Base-by-base conservation (phyloP, 2,329 filamentous ascomycete genomes). In the Claviceps fusiformis region DNA sequence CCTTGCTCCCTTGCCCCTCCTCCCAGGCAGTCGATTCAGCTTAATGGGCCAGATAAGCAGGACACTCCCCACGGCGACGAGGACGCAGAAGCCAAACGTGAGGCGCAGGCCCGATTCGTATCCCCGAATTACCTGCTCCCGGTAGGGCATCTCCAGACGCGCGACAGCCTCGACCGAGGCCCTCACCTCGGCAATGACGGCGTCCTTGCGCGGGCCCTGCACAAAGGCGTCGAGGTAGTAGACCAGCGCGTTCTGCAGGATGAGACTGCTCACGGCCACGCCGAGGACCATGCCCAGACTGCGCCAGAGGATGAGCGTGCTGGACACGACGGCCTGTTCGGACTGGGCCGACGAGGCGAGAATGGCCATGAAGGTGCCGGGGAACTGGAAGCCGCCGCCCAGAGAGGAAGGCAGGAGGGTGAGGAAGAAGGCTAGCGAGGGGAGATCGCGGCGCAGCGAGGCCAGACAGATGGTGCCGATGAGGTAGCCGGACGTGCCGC, bases 271-370 rank as follows among this genome's bases (percentile, higher is more conserved):
- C 53, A 78, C 72, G 0, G 86, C 82, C 48, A 91, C 79, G n/a
- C 87, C 87, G 63, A 90, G 75, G 1, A 91, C 86, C 55, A 77
- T 79, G 7, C 87, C 87, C 5, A 91, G 68, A 56, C 80, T 82
- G 54, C 87, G 78, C 81, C 85, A 89, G 19, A 91, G 71, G 19
- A 85, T 78, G 57, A 91, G 71, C 0, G 86, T 89, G 54, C 78
- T 82, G 1, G 85, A 87, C 13, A 83, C 81, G 45, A 86, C 82
- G 15, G 84, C 84, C 65, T 86, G 83, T 51, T 85, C 81, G 5
- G 71, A 64, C 62, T 85, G 81, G 5, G 75, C 68, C 47, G 77
- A 81, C 1, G 78, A 76, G 1, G 79, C 79, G 27, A 87, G 75
- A 1, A 86, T 71, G 15, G 78, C 75, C 64, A 87, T 79, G 68